Evolutionary conservation across 257 asterid genomes (phyloP).

Genomic region (Solanum pennellii): DNA sequence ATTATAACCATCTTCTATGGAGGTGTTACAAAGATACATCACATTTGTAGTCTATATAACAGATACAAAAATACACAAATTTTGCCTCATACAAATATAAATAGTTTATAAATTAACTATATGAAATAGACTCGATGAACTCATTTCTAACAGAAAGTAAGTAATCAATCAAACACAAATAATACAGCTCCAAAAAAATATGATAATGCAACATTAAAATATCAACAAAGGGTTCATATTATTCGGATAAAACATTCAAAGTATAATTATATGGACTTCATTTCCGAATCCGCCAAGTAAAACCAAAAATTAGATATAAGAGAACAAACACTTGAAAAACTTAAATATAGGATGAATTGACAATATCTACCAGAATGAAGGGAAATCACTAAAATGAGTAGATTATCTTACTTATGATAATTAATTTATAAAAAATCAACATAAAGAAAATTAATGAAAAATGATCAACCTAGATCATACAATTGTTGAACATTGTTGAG

Average conservation of each 20-base stretch:
- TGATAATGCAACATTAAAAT: neutral
- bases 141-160: conserved; percentile 2
- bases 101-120: neutral
- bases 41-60: neutral
- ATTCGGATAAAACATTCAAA: neutral
- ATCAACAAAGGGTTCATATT: neutral
- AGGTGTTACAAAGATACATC: neutral
- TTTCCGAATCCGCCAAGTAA: neutral
- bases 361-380: too few species aligned
- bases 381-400: too few species aligned
- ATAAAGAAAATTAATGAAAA: too few species aligned
- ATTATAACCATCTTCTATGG: neutral
- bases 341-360: neutral
- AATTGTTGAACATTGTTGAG: too few species aligned
- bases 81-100: neutral
- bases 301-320: neutral
- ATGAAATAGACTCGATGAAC: neutral
- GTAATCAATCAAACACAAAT: neutral
- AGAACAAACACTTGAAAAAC: neutral
- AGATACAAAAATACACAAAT: neutral
- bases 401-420: too few species aligned
- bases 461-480: too few species aligned
- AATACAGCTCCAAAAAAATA: neutral
- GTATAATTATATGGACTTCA: neutral
- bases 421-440: too few species aligned